Conservation (phyloP, 495 filamentous ascomycete genomes). For the Penicillium diatomitis region DNA sequence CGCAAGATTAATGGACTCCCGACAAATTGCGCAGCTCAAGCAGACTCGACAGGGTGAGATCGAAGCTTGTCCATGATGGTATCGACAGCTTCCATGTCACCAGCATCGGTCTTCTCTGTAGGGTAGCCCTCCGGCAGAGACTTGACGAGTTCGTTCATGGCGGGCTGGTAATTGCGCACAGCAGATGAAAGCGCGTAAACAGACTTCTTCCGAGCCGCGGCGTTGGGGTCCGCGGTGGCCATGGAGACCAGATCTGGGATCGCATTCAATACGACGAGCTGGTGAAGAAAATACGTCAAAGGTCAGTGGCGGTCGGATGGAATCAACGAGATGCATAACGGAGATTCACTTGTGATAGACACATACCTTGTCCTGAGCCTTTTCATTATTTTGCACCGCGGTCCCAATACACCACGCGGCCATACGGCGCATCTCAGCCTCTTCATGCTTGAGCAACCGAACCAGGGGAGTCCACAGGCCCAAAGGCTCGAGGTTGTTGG, state of each 20-base stretch:
- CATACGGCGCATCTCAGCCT: constrained; percentile 63
- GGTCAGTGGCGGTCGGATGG: background rate
- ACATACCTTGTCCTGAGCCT: constrained; percentile 63
- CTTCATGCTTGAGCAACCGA: constrained; percentile 51
- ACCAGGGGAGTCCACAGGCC: constrained; percentile 76
- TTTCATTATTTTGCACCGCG: constrained; percentile 90
- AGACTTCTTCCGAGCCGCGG: constrained; percentile 72
- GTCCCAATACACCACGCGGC: constrained; percentile 91
- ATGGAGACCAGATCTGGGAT: constrained; percentile 59
- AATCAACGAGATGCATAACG: background rate
- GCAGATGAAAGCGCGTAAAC: constrained; percentile 77
- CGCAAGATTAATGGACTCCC: no score
- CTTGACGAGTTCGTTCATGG: constrained; percentile 52
- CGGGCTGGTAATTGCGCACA: constrained; percentile 79
- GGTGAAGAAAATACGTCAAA: background rate
- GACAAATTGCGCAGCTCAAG: constrained; percentile 8
- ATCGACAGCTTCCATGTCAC: constrained; percentile 80
- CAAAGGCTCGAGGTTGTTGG: constrained; percentile 76
- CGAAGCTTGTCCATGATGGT: constrained; percentile 58
- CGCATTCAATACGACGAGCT: constrained; percentile 60
- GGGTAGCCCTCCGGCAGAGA: constrained; percentile 52
- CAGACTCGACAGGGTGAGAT: constrained; percentile 32
- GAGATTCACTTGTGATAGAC: background rate
- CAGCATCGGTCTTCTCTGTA: constrained; percentile 56
- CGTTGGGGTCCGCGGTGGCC: constrained; percentile 48